Base-by-base conservation (phyloP, 2,329 filamentous ascomycete genomes). In the Fusarium lateritium region DNA sequence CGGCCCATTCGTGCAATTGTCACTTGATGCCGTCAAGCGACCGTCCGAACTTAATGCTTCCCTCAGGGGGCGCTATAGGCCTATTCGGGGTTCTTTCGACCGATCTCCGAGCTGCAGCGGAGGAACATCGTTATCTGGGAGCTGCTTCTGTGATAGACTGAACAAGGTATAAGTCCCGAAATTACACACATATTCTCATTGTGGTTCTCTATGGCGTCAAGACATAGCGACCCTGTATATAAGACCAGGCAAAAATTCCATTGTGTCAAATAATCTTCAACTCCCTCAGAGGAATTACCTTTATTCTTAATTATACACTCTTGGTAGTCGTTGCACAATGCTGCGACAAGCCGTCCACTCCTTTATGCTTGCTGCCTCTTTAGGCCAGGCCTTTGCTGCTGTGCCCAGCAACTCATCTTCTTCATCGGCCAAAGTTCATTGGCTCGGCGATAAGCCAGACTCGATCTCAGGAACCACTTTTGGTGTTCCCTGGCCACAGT, bases 401-500 rank as follows among this genome's bases (percentile, higher is more conserved):
- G 57, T 59, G 17, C 62, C 68, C 2, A 57, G 59, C 28, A 74
- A 74, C 39, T 63, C 60, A 13, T 60, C 56, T 24, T 65, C 68
- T 9, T 74, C 72, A 1, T 65, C 72, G 5, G 70, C 61, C 11
- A 74, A 63, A 24, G 78, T 82, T 14, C 74, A 72, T 39, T 84
- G 83, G 83, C 73, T 84, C 7, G 81, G 80, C 15, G 73, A 78
- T 9, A 76, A 76, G 14, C 82, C 82, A 0, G 62, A 69, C 3
- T 69, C 76, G 49, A 78, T 73, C 34, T 50, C 72, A 0, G 83
- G 82, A 9, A 77, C 79, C 1, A 83, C 82, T 0, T 84, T 84
- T 63, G 82, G 82, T 3, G 68, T 84, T 3, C 82, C 82, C 1
- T 82, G 80, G 82, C 77, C 82, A 3, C 75, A 77, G 21, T 82